phyloP scores from a whole-genome alignment of 2,329 filamentous ascomycete species.

The Pestalotiopsis sp. region DNA sequence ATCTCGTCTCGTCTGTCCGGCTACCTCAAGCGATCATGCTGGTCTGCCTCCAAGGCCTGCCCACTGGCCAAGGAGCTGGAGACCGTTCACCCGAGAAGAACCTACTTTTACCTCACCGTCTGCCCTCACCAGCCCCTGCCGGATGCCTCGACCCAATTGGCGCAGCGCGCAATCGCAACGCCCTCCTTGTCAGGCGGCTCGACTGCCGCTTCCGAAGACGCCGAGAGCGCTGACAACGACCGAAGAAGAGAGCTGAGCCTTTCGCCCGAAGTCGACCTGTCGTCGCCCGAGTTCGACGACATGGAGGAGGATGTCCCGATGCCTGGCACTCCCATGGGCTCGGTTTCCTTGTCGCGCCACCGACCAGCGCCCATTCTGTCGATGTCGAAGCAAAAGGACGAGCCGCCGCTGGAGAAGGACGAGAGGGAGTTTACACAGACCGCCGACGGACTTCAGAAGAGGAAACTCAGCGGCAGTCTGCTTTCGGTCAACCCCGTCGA shows the following conservation, averaged over 20 bases:
- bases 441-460: slow-evolving; percentile 77
- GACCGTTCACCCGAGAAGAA: slow-evolving; percentile 87
- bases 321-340: slow-evolving; percentile 65
- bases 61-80: slow-evolving; percentile 93
- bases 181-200: slow-evolving; percentile 74
- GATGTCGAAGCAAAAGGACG: slow-evolving; percentile 67
- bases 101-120: slow-evolving; percentile 96
- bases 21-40: slow-evolving; percentile 84
- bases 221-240: slow-evolving; percentile 73
- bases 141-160: slow-evolving; percentile 53
- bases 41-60: slow-evolving; percentile 78
- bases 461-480: slow-evolving; percentile 56
- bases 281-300: slow-evolving; percentile 83
- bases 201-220: slow-evolving; percentile 72
- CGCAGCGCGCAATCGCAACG: slow-evolving; percentile 70
- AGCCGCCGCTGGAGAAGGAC: slow-evolving; percentile 88
- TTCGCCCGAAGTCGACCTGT: slow-evolving; percentile 91
- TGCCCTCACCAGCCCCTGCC: slow-evolving; percentile 81
- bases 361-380: slow-evolving; percentile 42
- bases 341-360: slow-evolving; percentile 47
- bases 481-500: slow-evolving; percentile 37
- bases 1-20: slow-evolving; percentile 89
- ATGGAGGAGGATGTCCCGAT: slow-evolving; percentile 61
- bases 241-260: slow-evolving; percentile 74
- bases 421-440: slow-evolving; percentile 98